A percentile compares a stretch with the other conserved stretches of the same genome.
Evolutionary conservation across 164 flowering plant species (phyloP).

Genomic region (Chimonanthus praecox): DNA sequence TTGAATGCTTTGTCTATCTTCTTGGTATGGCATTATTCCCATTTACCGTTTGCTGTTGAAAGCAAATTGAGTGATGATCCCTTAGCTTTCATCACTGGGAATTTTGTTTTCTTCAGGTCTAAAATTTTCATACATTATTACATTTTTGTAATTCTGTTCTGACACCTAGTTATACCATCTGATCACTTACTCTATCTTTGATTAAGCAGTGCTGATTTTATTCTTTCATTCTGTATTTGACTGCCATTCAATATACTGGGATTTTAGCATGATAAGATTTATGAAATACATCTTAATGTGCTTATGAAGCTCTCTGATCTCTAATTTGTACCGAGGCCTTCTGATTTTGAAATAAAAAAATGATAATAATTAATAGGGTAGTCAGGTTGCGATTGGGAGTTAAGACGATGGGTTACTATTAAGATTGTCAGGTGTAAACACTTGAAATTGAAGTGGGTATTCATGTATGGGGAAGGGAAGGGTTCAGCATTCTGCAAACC

Average conservation of each 20-base stretch:
- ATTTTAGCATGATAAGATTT: too few relatives aligned
- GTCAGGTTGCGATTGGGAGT: not conserved
- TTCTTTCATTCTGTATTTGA: slow-evolving; percentile 2
- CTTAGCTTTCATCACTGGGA: slow-evolving; percentile 31
- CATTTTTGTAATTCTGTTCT: slow-evolving; percentile 10
- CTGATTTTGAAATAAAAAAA: too few relatives aligned
- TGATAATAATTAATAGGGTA: not conserved
- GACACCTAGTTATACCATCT: slow-evolving; percentile 9
- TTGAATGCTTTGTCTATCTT: slow-evolving; percentile 7
- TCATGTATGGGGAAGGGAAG: not conserved
- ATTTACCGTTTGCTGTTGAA: slow-evolving; percentile 2
- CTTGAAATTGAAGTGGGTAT: not conserved
- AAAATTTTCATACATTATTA: slow-evolving; percentile 31
- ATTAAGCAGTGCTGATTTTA: slow-evolving; percentile 12
- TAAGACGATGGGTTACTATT: too few relatives aligned
- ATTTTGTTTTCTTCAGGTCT: slow-evolving; percentile 24
- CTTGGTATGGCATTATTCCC: slow-evolving; percentile 10
- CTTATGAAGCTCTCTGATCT: too few relatives aligned
- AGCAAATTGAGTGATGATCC: slow-evolving; percentile 19
- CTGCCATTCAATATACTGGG: not conserved
- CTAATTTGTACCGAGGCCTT: too few relatives aligned
- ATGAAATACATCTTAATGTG: too few relatives aligned
- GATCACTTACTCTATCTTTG: not conserved
- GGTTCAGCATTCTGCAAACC: not conserved
- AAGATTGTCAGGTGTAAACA: too few relatives aligned